These are phyloP conservation scores for Sarocladium kiliense DNA, from an alignment of 2,329 filamentous ascomycete genomes.

Conservation along the genomic window DNA sequence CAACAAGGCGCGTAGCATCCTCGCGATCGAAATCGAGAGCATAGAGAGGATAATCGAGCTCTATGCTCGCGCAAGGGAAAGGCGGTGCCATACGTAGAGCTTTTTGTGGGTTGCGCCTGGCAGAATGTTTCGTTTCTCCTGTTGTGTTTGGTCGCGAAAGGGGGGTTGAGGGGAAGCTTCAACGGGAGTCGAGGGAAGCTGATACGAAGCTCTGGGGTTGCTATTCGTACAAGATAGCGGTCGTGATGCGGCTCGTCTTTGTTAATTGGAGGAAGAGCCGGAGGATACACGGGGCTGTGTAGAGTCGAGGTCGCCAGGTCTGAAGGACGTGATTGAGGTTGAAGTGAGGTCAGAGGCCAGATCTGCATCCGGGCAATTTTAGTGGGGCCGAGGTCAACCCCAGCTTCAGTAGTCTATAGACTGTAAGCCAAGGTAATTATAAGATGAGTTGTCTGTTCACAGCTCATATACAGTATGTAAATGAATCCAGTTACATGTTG, in stretches of 20 bases:
- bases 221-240: no score
- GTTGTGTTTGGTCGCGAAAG: neutral
- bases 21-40: conserved; percentile 83
- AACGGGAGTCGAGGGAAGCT: no score
- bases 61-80: conserved; percentile 53
- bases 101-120: neutral
- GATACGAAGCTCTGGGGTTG: no score
- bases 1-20: conserved; percentile 69
- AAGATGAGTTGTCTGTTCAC: no score
- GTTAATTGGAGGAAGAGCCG: neutral
- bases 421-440: no score
- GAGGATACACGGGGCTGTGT: neutral
- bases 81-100: conserved; percentile 28
- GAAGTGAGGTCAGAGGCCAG: neutral
- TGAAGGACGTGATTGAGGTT: neutral
- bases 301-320: neutral
- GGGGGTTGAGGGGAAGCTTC: no score
- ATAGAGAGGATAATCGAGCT: conserved; percentile 79
- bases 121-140: neutral
- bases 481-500: no score
- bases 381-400: conserved; percentile 5
- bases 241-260: no score
- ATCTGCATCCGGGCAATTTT: neutral
- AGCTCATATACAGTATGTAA: no score
- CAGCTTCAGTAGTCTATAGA: neutral